Evolutionary conservation across 768 basidiomycete genomes (phyloP), one percentile per base, ranked within the genome.

Genomic region (Leucosporidium creatinivorum): DNA sequence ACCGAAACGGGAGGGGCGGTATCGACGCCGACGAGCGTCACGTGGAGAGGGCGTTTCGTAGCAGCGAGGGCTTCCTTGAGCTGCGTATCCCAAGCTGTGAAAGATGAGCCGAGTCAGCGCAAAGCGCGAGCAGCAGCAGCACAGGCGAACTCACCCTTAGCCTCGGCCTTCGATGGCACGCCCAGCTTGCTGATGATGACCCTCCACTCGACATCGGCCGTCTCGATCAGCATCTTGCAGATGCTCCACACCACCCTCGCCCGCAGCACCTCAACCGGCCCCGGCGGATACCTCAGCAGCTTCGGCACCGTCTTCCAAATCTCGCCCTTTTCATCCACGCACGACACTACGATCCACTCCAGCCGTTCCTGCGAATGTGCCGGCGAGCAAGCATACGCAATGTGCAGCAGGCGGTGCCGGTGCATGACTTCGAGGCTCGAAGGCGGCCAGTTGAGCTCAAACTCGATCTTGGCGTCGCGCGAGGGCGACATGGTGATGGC

Each of bases 261-360:
- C 39, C 65, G 52, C 48, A 62, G 28, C 9, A 65, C 65, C 31
- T 72, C 70, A 7, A 55, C 39, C 6, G 26, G 47, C 19, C 56
- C 60, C 0, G 55, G 15, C 13, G 67, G 62, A 23, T 36, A 30
- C 59, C 66, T 62, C 26, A 72, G 18, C 17, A 58, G 30, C n/a
- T 62, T 44, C n/a, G 68, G 63, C 25, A 66, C 31, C 49, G 44
- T 54, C n/a, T 47, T 57, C 70, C 70, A 72, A 17, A 21, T 44
- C 65, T 72, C 70, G 26, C 70, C 70, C 50, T 54, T 63, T 47
- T 72, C 70, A 62, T 72, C 70, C 39, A 72, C 50, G 25, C 44
- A 60, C 21, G 55, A 13, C 1, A 65, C 39, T 13, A 52, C 59
- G 18, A 72, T 58, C 62, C 70, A 72, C 48, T 72, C 67, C 8